Conservation (phyloP, 352 stramenopile genomes). For the Phytopythium delawarense region DNA sequence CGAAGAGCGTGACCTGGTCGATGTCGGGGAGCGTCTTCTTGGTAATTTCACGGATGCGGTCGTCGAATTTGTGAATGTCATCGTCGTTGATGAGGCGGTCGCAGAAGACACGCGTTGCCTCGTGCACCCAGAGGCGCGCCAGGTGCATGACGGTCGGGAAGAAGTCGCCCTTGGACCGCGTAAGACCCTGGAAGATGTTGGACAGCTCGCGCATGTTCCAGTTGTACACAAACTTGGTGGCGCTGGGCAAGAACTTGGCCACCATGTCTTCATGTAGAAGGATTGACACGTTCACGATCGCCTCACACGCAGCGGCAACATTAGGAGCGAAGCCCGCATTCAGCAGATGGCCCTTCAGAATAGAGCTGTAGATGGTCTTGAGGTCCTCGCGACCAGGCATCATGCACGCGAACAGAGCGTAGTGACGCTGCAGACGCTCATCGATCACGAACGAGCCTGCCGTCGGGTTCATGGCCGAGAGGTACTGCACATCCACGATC, state of each 20-base stretch:
- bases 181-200: conserved; percentile 96
- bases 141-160: conserved; percentile 87
- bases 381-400: conserved; percentile 94
- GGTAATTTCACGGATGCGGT: conserved; percentile 88
- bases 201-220: conserved; percentile 97
- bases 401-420: conserved; percentile 94
- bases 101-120: conserved; percentile 96
- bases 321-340: conserved; percentile 67
- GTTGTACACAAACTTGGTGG: conserved; percentile 98
- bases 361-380: conserved; percentile 94
- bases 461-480: conserved; percentile 97
- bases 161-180: conserved; percentile 90
- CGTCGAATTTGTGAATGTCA: conserved; percentile 92
- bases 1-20: conserved; percentile 83
- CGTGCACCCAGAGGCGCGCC: conserved; percentile 94
- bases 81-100: conserved; percentile 96
- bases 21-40: conserved; percentile 91
- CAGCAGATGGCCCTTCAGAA: conserved; percentile 93
- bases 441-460: conserved; percentile 97
- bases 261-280: conserved; percentile 92
- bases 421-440: conserved; percentile 94
- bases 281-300: conserved; percentile 90
- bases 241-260: conserved; percentile 93
- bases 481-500: conserved; percentile 95
- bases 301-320: conserved; percentile 67